Conservation (phyloP, 257 asterid genomes). For the Primulina eburnea region DNA sequence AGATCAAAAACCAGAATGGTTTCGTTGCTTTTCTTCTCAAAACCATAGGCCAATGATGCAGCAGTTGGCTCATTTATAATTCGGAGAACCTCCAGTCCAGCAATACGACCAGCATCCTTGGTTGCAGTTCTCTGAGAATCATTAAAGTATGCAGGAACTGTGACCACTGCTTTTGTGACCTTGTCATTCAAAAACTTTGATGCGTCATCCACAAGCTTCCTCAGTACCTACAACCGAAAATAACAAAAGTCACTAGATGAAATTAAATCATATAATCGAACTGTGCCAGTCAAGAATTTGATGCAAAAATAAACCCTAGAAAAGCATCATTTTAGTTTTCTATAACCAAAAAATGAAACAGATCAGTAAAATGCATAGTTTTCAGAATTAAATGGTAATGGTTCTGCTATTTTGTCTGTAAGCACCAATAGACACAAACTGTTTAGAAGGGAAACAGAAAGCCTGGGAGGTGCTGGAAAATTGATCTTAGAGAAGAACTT, state of each 20-base stretch:
- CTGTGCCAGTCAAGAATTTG: neutral
- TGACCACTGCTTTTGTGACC: constrained; percentile 51
- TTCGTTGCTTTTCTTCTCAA: constrained; percentile 45
- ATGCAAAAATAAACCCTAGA: neutral
- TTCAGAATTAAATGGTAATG: neutral
- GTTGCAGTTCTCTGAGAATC: constrained; percentile 67
- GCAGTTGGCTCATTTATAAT: constrained; percentile 49
- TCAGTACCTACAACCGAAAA: constrained; percentile 48
- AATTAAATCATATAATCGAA: neutral
- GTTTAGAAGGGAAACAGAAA: constrained; percentile 22
- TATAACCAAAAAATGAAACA: neutral
- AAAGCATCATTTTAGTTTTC: neutral
- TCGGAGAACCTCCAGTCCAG: constrained; percentile 46
- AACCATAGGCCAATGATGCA: constrained; percentile 46
- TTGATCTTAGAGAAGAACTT: constrained; percentile 27
- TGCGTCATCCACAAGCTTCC: constrained; percentile 73
- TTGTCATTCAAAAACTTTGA: constrained; percentile 67
- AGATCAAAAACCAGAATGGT: constrained; percentile 56
- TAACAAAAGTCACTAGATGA: neutral
- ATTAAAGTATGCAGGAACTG: constrained; percentile 62
- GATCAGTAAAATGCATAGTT: neutral
- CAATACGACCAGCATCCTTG: constrained; percentile 51
- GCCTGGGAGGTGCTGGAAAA: constrained; percentile 30
- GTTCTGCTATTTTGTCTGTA: neutral
- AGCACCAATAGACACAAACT: constrained; percentile 33